Percentiles rank a stretch among this genome's conserved stretches.
phyloP scores from a whole-genome alignment of 352 stramenopile genomes.

The Phytopythium boreale region DNA sequence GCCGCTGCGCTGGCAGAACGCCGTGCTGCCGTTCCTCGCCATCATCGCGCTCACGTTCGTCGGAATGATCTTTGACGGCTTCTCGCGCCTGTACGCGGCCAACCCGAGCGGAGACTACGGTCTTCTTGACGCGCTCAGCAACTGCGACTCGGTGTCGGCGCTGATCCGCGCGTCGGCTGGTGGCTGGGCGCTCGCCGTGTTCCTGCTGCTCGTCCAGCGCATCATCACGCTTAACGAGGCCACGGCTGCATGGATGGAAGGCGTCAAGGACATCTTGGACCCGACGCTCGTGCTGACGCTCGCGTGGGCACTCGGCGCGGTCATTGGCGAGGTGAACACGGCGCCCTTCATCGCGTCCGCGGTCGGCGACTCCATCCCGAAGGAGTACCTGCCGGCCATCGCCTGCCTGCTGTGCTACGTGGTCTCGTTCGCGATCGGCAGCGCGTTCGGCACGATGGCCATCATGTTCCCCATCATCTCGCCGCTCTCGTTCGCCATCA shows the following conservation, averaged over 20 bases:
- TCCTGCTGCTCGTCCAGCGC: conserved; percentile 68
- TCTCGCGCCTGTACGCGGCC: conserved; percentile 36
- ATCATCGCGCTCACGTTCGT: conserved; percentile 85
- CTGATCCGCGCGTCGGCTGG: conserved; percentile 76
- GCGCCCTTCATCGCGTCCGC: conserved; percentile 78
- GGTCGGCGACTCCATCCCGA: conserved; percentile 70
- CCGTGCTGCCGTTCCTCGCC: conserved; percentile 74
- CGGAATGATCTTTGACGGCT: conserved; percentile 87
- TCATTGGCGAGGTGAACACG: conserved; percentile 85
- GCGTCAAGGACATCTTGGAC: conserved; percentile 91
- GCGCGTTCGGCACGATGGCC: conserved; percentile 89
- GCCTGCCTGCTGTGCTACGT: conserved; percentile 83
- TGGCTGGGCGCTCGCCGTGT: conserved; percentile 69
- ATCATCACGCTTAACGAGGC: conserved; percentile 87
- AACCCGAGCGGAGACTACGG: conserved; percentile 45
- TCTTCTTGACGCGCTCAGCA: conserved; percentile 70
- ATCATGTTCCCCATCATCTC: conserved; percentile 93
- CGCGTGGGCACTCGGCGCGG: conserved; percentile 84
- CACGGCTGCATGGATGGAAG: conserved; percentile 89
- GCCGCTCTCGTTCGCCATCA: conserved; percentile 83
- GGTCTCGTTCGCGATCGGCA: conserved; percentile 90
- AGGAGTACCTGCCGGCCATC: conserved; percentile 79
- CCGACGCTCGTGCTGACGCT: conserved; percentile 88
- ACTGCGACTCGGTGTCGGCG: conserved; percentile 74
- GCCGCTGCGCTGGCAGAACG: conserved; percentile 82